Base-by-base conservation (phyloP, 139 green algal species). In the Chlorella sp. region DNA sequence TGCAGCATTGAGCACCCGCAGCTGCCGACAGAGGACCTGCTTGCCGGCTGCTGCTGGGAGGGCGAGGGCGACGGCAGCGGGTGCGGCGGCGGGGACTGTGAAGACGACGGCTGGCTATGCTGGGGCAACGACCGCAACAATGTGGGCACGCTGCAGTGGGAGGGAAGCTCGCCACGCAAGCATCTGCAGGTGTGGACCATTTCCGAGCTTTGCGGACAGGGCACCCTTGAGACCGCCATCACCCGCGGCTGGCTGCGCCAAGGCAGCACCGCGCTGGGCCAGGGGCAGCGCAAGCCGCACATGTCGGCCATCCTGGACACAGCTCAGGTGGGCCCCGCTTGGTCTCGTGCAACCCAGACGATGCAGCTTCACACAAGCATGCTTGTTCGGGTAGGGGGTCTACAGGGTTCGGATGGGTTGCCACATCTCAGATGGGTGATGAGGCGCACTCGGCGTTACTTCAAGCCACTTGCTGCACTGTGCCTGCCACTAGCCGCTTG, bases 121-220 rank as follows among this genome's bases (percentile, higher is more conserved):
- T 76, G 68, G 68, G 9, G 68, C 26, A 32, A 76, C 9, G 68
- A 76, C 5, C 0, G 68, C 26, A 32, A 76, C 9, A 26, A 76
- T 34, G 21, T 26, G 24, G 32, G 24, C 24, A 30, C 26, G 48
- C 48, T 57, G 64, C 22, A 28, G 64, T 79, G 71, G 71, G 30
- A 40, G 71, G n/a, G 12, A 2, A 22, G 71, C 71, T 22, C 15
- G 71, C 71, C 14, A 4, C n/a, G n/a, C 32, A 79, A 9, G 71
- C 71, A 79, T n/a, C 71, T 79, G 71, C 71, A 79, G 71, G 78
- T 83, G 26, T 83, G 78, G 78, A 37, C 40, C 40, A 34, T 83
- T 0, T 57, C 78, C 3, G 78, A 83, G 78, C 78, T 64, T 28
- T 79, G 71, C 71, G 78, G 78, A 19, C 30, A 66, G 22, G 48